Base-by-base conservation (phyloP, 768 basidiomycete species). In the Russula emetica region DNA sequence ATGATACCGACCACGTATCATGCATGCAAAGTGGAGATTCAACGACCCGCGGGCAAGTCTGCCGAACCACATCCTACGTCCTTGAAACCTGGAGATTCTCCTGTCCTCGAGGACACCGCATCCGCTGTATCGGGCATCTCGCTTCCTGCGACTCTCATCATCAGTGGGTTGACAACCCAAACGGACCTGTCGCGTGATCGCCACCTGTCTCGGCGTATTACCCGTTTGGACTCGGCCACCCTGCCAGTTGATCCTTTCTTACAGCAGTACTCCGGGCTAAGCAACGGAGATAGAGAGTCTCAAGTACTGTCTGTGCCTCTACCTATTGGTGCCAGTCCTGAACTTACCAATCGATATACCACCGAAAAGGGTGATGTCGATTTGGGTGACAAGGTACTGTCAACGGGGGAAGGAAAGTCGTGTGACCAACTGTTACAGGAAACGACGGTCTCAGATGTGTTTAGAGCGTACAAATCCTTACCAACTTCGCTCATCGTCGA, bases 151-250 rank as follows among this genome's bases (percentile, higher is more conserved):
- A 22, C 59, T 26, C 57, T 69, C 13, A 44, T 61, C 49, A 52
- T 59, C 14, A 60, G 51, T 38, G 44, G 60, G 10, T 68, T 56
- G 55, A 57, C 44, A 3, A 20, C 58, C 24, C 56, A 60, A 5
- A 14, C 59, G 34, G 60, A 63, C 22, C 59, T 62, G 30, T 26
- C 58, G 8, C 57, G 44, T 20, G 56, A 68, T 24, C 42, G 60
- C 28, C 54, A 55, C 9, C n/a, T 32, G n/a, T 66, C 66, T 3
- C 66, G 59, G 5, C 55, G 56, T 26, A 64, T 64, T 22, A 61
- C 66, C 20, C 68, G 68, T 6, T 30, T 55, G 24, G 68, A 69
- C 52, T 69, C 68, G 1, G 68, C 66, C 16, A 69, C 66, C 6
- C 42, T 69, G 13, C 68, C 68, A 7, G 14, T 26, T 5, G 66